Evolutionary conservation across 257 asterid genomes (phyloP), one percentile per base, ranked within the genome.

Genomic region (Apocynum venetum): DNA sequence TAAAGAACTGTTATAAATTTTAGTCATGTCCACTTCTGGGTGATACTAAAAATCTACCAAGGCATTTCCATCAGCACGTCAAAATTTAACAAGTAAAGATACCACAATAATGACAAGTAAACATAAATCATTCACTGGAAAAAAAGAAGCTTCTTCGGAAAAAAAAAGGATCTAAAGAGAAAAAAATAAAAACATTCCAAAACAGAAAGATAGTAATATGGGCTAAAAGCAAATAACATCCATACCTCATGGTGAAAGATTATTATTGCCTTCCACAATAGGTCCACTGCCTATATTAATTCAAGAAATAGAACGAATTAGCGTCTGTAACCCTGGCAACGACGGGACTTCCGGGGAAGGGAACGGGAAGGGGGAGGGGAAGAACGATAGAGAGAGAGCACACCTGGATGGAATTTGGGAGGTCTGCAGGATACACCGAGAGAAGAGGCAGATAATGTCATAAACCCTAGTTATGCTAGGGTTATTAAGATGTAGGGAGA

Each of bases 221-320:
- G 5, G 51, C 8, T 19, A 56, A 73, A 56, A 73, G 8, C 2
- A 53, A 73, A 38, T 31, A 1, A 4, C 11, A 66, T 0, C 41
- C 70, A 3, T 59, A 80, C 84, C 84, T 80, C 84, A 80, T 80
- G 78, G 74, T 65, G 69, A 43, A 14, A 60, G 78, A 63, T 63
- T 43, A 44, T 17, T 25, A 55, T 73, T 6, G 52, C 35, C 77
- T 72, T 71, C 57, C 53, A 15, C 57, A 64, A 36, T 11, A 76
- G 6, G 20, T 48, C 49, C 63, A 41, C 1, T 53, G 52, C 74
- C 74, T 60, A 51, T 4, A 11, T 46, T 25, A 40, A 65, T 7
- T 9, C 9, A n/a, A 63, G 6, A 41, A 79, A 55, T 2, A 40
- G 20, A 72, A 4, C 14, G 19, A 6, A 44, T 44, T 44, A 44